These are phyloP conservation scores for Botrytis fragariae DNA, from an alignment of 2,329 filamentous ascomycete species.

Conservation along the genomic window DNA sequence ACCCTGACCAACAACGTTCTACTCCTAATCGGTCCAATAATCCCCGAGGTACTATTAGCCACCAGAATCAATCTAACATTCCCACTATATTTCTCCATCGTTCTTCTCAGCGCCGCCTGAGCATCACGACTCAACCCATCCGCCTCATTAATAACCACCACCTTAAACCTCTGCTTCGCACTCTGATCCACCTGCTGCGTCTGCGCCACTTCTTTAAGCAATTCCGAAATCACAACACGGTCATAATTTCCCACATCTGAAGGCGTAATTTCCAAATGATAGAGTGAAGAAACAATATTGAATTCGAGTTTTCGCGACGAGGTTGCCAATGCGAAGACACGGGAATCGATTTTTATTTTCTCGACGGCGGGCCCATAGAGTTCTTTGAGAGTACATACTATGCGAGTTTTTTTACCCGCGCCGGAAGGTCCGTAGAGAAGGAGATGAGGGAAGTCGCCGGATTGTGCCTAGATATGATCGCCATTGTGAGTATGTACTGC, in stretches of 20 bases:
- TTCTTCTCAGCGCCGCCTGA: constrained; percentile 88
- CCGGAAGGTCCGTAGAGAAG: constrained; percentile 96
- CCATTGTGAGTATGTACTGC: constrained; percentile 20
- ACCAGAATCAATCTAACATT: constrained; percentile 89
- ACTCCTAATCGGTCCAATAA: constrained; percentile 96
- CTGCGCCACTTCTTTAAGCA: constrained; percentile 96
- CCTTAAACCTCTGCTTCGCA: constrained; percentile 92
- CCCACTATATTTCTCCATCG: constrained; percentile 99
- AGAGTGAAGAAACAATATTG: constrained; percentile 95
- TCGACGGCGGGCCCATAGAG: constrained; percentile 96
- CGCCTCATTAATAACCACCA: constrained; percentile 98
- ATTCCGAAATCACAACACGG: constrained; percentile 89
- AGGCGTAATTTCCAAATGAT: constrained; percentile 97
- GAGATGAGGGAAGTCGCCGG: constrained; percentile 95
- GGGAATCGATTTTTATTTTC: constrained; percentile 98
- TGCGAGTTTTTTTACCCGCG: constrained; percentile 95
- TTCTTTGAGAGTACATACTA: constrained; percentile 92
- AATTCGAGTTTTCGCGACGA: constrained; percentile 98
- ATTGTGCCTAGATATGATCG: constrained; percentile 68
- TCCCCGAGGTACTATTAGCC: constrained; percentile 95
- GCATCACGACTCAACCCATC: constrained; percentile 92
- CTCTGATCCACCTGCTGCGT: constrained; percentile 96
- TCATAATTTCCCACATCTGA: constrained; percentile 97
- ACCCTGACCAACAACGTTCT: constrained; percentile 89
- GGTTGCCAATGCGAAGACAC: constrained; percentile 87